These are phyloP conservation scores for Rusavskia elegans DNA, from an alignment of 495 filamentous ascomycete genomes.

Conservation along the genomic window DNA sequence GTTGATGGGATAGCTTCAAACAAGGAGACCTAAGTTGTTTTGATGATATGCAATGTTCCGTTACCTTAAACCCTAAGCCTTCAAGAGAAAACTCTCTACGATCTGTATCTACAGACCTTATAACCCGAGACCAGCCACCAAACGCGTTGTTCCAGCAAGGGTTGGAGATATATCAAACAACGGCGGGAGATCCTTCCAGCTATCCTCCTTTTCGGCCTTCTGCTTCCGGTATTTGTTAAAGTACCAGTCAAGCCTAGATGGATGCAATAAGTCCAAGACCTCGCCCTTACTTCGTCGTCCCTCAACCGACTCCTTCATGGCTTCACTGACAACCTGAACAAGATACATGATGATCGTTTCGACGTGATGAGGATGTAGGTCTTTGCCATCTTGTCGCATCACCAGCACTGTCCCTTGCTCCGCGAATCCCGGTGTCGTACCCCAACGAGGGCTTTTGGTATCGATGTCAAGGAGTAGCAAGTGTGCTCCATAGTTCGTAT, in stretches of 20 bases:
- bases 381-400: neutral
- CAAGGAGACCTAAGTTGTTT: too few species aligned
- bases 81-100: too few species aligned
- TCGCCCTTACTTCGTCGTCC: neutral
- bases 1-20: too few species aligned
- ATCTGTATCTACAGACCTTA: too few species aligned
- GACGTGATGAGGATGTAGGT: neutral
- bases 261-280: neutral
- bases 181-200: neutral
- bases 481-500: neutral
- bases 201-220: neutral
- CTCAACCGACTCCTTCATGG: neutral
- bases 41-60: too few species aligned
- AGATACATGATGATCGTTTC: neutral
- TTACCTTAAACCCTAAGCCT: too few species aligned
- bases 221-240: neutral
- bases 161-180: neutral
- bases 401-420: neutral
- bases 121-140: too few species aligned
- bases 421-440: neutral
- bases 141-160: neutral
- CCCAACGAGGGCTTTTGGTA: neutral
- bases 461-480: neutral
- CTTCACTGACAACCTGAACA: neutral
- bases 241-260: neutral